Conservation (phyloP, 768 basidiomycete genomes). For the Artomyces pyxidatus region DNA sequence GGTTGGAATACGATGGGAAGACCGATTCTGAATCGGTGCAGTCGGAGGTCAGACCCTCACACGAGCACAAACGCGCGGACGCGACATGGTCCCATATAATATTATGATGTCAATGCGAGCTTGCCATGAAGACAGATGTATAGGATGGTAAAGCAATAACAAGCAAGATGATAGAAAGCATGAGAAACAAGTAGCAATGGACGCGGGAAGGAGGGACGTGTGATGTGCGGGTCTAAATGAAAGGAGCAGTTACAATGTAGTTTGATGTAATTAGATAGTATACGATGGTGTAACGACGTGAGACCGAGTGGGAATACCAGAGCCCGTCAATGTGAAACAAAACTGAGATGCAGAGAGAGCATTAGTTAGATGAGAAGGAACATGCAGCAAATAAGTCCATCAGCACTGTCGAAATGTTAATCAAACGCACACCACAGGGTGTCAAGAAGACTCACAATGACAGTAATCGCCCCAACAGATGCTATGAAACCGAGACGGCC, state of each 20-base stretch:
- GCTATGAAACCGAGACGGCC: background rate
- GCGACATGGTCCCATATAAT: no score
- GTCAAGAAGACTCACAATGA: background rate
- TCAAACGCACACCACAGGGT: background rate
- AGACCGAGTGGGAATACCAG: background rate
- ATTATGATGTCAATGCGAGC: no score
- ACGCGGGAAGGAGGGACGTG: background rate
- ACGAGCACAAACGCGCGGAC: no score
- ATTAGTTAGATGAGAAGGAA: background rate
- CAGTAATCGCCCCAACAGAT: background rate
- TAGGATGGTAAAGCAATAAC: background rate
- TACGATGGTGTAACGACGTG: background rate
- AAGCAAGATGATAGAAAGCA: background rate
- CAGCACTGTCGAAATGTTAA: background rate
- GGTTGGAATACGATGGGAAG: no score
- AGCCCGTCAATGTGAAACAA: background rate
- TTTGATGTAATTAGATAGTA: background rate
- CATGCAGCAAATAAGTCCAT: background rate
- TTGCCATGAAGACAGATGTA: background rate
- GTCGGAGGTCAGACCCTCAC: no score
- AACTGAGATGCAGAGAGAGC: background rate
- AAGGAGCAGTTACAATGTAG: background rate
- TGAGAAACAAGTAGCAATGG: background rate
- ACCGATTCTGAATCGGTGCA: no score
- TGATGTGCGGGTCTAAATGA: background rate